Evolutionary conservation across 306 rosid genomes (phyloP).

Genomic region (Trichosanthes truncata): DNA sequence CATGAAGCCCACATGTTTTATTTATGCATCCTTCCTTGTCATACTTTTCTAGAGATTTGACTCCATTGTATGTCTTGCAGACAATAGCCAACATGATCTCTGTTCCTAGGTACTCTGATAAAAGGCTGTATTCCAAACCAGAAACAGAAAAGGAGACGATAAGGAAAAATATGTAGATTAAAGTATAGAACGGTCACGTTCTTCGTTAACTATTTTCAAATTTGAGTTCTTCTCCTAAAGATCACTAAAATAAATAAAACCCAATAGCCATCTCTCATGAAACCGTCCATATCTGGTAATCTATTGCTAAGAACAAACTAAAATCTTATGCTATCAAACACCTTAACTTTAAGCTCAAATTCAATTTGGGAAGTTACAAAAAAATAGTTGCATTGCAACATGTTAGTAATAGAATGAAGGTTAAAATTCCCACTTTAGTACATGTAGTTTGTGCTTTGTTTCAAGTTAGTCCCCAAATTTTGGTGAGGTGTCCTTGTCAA

Average conservation of each 20-base stretch:
- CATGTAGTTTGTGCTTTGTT: neutral
- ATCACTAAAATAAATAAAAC: neutral
- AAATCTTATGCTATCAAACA: neutral
- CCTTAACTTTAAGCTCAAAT: neutral
- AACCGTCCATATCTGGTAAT: neutral
- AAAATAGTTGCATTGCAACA: neutral
- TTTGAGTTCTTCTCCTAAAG: neutral
- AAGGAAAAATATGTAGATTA: neutral
- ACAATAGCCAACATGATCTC: constrained; percentile 78
- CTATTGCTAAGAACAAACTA: neutral
- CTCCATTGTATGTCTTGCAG: constrained; percentile 66
- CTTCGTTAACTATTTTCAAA: neutral
- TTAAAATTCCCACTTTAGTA: neutral
- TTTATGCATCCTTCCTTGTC: constrained; percentile 51
- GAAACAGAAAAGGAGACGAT: neutral
- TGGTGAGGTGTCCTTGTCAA: neutral
- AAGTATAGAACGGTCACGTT: neutral
- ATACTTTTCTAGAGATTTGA: constrained; percentile 59
- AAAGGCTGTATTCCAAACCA: constrained; percentile 51
- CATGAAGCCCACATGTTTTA: constrained; percentile 54
- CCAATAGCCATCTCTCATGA: neutral
- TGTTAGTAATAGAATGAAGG: neutral
- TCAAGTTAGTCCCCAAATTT: neutral
- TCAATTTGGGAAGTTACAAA: neutral
- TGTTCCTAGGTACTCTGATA: constrained; percentile 69